phyloP scores from a whole-genome alignment of 1,284 basidiomycete species.

The Cutaneotrichosporon sp. region DNA sequence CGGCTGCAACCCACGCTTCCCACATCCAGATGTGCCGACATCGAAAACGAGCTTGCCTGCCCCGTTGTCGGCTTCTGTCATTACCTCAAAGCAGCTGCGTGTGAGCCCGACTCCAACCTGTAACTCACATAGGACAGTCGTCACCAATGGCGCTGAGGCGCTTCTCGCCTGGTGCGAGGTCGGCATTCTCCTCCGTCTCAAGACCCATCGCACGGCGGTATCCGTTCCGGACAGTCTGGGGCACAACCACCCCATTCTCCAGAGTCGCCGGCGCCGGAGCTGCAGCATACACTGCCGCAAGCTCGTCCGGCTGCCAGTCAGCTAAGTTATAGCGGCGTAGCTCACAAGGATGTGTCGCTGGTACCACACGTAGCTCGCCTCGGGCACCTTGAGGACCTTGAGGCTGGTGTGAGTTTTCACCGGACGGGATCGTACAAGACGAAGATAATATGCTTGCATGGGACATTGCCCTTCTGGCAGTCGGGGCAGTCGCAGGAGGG shows the following conservation, averaged over 20 bases:
- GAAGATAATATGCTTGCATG: conserved; percentile 44
- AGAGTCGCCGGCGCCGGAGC: neutral
- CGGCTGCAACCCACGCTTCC: conserved; percentile 24
- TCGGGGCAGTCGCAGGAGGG: conserved; percentile 40
- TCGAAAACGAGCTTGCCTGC: conserved; percentile 27
- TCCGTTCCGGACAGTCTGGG: conserved; percentile 17
- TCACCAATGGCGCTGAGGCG: conserved; percentile 27
- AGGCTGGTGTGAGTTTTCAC: conserved; percentile 19
- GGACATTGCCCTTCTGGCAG: conserved; percentile 28
- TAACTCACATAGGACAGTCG: conserved; percentile 38
- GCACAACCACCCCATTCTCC: conserved; percentile 10
- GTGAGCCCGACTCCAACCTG: neutral
- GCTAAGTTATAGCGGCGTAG: neutral
- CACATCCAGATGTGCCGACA: conserved; percentile 28
- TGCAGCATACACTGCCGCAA: neutral
- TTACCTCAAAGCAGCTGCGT: conserved; percentile 35
- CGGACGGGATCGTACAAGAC: conserved; percentile 27
- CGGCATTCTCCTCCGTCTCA: neutral
- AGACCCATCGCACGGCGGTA: conserved; percentile 26
- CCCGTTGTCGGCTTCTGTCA: conserved; percentile 26
- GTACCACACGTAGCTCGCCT: conserved; percentile 25
- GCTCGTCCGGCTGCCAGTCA: conserved; percentile 4
- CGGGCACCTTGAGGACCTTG: conserved; percentile 35
- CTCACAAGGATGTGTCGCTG: conserved; percentile 34
- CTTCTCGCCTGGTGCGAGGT: conserved; percentile 6